phyloP scores from a whole-genome alignment of 148 eudicot species.

The Camellia sinensis region DNA sequence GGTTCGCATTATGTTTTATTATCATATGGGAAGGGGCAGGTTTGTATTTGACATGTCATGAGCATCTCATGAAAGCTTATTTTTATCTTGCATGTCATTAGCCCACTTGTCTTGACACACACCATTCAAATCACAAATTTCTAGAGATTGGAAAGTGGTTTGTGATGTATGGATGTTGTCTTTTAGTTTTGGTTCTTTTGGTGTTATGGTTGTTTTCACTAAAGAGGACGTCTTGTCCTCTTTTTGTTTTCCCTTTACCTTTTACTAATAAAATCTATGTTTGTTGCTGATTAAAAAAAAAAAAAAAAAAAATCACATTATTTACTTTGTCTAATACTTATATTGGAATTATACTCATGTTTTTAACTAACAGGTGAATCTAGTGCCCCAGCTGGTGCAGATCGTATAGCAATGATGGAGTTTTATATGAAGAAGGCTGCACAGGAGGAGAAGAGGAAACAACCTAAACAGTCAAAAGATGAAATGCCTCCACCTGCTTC shows the following conservation, averaged over 20 bases:
- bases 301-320: no score
- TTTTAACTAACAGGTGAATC: slow-evolving; percentile 49
- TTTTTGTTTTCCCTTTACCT: no score
- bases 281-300: no score
- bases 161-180: no score
- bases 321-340: not conserved
- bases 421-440: slow-evolving; percentile 94
- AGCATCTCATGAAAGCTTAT: not conserved
- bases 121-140: not conserved
- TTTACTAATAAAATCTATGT: no score
- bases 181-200: no score
- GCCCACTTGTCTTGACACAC: not conserved
- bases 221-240: no score
- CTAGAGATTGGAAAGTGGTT: no score
- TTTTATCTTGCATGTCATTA: not conserved
- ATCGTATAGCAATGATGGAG: slow-evolving; percentile 97
- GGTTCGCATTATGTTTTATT: not conserved
- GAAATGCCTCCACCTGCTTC: slow-evolving; percentile 99
- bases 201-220: no score
- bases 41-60: not conserved
- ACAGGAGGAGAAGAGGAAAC: slow-evolving; percentile 74
- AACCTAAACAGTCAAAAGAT: slow-evolving; percentile 76
- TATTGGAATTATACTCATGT: not conserved
- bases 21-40: not conserved
- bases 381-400: slow-evolving; percentile 50